These are phyloP conservation scores for Ophiocordyceps camponoti-saundersi DNA, from an alignment of 2,329 filamentous ascomycete genomes.

Conservation along the genomic window DNA sequence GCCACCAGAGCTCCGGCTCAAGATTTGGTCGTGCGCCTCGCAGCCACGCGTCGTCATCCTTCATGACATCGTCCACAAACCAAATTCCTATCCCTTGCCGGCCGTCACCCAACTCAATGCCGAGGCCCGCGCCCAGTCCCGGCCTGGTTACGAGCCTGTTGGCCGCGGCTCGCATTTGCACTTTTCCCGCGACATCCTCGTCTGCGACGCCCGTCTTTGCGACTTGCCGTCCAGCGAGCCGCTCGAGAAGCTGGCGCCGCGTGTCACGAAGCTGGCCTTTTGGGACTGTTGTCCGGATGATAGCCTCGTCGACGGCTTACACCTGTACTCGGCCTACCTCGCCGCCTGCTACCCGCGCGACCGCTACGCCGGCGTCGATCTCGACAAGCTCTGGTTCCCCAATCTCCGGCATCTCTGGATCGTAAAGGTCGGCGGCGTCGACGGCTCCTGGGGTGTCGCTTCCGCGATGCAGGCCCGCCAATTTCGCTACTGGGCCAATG, in stretches of 20 bases:
- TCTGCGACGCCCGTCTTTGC: constrained; percentile 19
- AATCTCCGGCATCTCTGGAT: constrained; percentile 21
- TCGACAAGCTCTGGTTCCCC: constrained; percentile 20
- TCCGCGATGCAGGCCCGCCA: constrained; percentile 10
- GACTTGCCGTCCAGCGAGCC: constrained; percentile 14
- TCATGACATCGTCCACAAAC: constrained; percentile 14
- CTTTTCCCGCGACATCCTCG: constrained; percentile 18
- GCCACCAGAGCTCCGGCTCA: constrained; percentile 19
- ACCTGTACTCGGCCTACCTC: constrained; percentile 18
- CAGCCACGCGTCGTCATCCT: constrained; percentile 19
- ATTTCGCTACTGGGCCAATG: constrained; percentile 21
- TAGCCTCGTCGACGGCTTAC: constrained; percentile 14
- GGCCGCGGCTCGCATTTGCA: constrained; percentile 18
- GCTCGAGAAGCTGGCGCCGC: constrained; percentile 15
- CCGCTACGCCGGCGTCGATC: constrained; percentile 15
- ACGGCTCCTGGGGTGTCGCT: constrained; percentile 16
- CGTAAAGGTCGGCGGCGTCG: constrained; percentile 20
- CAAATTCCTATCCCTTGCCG: constrained; percentile 15
- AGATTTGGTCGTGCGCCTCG: constrained; percentile 18
- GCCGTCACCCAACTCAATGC: constrained; percentile 18
- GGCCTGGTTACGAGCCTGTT: constrained; percentile 16
- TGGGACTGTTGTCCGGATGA: constrained; percentile 24
- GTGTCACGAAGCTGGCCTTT: constrained; percentile 17
- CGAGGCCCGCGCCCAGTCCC: constrained; percentile 17
- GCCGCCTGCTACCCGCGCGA: constrained; percentile 14